phyloP scores from a whole-genome alignment of 129 eudicot genomes.

The Arctium minus region DNA sequence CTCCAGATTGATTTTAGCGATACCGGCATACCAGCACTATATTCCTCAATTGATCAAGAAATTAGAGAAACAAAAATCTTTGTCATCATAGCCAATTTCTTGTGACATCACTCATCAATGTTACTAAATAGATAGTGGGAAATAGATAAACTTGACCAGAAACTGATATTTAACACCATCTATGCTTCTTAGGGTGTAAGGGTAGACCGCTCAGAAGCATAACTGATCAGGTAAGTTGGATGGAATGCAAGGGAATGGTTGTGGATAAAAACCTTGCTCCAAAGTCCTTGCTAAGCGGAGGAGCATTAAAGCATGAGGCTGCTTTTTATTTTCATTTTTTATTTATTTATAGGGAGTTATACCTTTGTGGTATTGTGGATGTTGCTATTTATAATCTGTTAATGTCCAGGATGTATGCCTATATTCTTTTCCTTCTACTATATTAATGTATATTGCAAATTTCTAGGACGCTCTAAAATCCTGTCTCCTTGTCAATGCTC shows the following conservation, averaged over 20 bases:
- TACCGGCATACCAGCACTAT: not conserved
- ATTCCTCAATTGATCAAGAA: not conserved
- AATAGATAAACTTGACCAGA: not conserved
- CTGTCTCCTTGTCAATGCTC: conserved; percentile 94
- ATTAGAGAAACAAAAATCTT: not conserved
- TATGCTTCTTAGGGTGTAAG: not conserved
- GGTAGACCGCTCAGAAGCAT: not conserved
- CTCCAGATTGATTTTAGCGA: not conserved
- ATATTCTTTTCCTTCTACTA: not conserved
- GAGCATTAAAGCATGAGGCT: not conserved
- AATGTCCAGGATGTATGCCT: not conserved
- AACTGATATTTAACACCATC: not conserved
- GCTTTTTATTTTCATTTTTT: not conserved
- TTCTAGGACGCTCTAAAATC: conserved; percentile 81
- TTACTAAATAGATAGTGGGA: not conserved
- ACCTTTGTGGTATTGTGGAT: not conserved
- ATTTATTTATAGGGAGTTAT: not conserved
- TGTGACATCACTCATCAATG: not conserved
- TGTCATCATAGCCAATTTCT: not conserved
- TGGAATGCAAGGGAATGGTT: not conserved
- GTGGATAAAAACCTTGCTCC: not conserved
- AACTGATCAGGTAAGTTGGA: not conserved
- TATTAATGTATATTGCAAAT: not conserved
- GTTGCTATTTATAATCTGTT: not conserved
- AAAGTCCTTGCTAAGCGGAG: not conserved